These are phyloP conservation scores for Pseudoturritis turrita DNA, from an alignment of 345 rosid genomes.

Conservation along the genomic window DNA sequence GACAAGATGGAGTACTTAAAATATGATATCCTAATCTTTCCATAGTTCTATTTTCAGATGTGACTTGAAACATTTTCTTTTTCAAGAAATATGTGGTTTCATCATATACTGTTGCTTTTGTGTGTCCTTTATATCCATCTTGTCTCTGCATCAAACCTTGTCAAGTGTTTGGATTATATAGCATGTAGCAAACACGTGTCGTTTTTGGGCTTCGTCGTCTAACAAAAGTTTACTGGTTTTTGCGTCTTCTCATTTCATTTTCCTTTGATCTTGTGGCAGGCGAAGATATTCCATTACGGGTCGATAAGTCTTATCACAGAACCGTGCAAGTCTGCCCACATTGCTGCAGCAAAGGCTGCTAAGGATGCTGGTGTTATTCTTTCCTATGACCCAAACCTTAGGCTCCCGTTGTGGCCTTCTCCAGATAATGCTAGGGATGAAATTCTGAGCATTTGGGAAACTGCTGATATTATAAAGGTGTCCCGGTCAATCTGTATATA, in stretches of 20 bases:
- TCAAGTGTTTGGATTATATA: background rate
- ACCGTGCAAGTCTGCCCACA: constrained; percentile 91
- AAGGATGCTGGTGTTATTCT: constrained; percentile 86
- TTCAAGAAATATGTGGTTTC: background rate
- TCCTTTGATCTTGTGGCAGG: constrained; percentile 42
- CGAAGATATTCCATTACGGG: constrained; percentile 89
- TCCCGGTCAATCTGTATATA: background rate
- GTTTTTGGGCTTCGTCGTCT: background rate
- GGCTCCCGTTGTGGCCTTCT: constrained; percentile 96
- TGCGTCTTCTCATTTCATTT: background rate
- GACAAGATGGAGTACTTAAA: background rate
- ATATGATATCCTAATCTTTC: background rate
- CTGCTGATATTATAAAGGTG: constrained; percentile 85
- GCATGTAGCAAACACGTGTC: background rate
- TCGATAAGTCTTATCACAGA: constrained; percentile 97
- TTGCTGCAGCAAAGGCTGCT: constrained; percentile 88
- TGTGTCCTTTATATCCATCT: background rate
- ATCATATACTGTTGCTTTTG: background rate
- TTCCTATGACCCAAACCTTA: constrained; percentile 88
- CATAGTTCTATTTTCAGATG: background rate
- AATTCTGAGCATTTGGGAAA: constrained; percentile 82
- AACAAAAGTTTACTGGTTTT: background rate
- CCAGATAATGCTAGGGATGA: constrained; percentile 81
- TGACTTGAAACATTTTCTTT: background rate
- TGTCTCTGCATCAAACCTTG: background rate